Percentiles rank a stretch among this genome's conserved stretches.
Conservation (phyloP, 495 filamentous ascomycete species). For the Penicillium simplicissimum region DNA sequence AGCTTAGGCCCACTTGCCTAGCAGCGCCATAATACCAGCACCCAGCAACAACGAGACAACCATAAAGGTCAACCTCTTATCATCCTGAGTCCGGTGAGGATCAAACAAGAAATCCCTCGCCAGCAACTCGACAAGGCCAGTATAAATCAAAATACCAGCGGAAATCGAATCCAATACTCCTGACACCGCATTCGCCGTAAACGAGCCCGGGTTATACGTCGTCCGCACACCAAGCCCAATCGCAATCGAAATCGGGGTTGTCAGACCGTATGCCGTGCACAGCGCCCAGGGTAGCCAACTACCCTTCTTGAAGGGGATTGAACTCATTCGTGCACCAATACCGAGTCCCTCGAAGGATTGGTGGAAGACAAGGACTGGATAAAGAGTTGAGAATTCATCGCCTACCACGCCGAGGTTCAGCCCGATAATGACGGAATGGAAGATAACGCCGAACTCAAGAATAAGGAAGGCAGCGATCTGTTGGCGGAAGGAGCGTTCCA, state of each 20-base stretch:
- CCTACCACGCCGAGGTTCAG: constrained; percentile 67
- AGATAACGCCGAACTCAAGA: constrained; percentile 72
- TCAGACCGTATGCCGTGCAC: constrained; percentile 38
- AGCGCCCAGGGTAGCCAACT: constrained; percentile 40
- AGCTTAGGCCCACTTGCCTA: constrained; percentile 43
- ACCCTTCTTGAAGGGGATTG: constrained; percentile 49
- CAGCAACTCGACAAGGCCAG: constrained; percentile 44
- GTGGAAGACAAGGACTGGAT: constrained; percentile 61
- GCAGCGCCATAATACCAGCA: constrained; percentile 39
- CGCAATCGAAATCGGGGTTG: constrained; percentile 42
- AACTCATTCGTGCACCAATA: constrained; percentile 40
- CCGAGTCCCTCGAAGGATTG: constrained; percentile 30
- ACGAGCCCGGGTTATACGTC: constrained; percentile 38
- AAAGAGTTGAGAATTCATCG: constrained; percentile 62
- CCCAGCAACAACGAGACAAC: constrained; percentile 33
- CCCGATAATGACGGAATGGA: constrained; percentile 73
- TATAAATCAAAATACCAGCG: constrained; percentile 43
- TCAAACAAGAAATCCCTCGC: constrained; percentile 45
- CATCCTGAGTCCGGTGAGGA: constrained; percentile 34
- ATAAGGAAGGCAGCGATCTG: constrained; percentile 1
- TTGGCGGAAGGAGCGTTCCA: too few species aligned
- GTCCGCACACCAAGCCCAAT: constrained; percentile 41
- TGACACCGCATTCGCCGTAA: too few species aligned
- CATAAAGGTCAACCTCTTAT: constrained; percentile 40
- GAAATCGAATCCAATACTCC: constrained; percentile 41